phyloP scores from a whole-genome alignment of 495 filamentous ascomycete species.

The Talaromyces proteolyticus region DNA sequence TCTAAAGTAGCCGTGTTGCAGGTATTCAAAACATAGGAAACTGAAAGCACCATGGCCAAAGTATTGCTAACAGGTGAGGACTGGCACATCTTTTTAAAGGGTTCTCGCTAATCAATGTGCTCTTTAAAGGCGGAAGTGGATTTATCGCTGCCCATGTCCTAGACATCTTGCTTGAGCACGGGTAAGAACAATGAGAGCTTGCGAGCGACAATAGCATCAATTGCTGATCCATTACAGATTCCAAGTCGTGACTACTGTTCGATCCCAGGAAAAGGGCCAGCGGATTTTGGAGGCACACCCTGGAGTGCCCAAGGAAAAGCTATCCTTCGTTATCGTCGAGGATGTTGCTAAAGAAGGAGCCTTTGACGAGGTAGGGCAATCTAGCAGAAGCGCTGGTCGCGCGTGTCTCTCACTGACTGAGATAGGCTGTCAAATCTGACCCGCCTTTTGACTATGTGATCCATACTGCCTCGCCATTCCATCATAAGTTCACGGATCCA shows the following conservation, averaged over 20 bases:
- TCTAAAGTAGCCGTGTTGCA: too few species aligned
- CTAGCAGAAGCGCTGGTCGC: too few species aligned
- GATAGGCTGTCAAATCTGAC: constrained; percentile 53
- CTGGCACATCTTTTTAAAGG: background rate
- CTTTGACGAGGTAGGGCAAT: constrained; percentile 59
- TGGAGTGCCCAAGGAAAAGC: constrained; percentile 49
- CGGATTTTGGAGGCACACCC: constrained; percentile 66
- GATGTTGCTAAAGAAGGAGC: constrained; percentile 73
- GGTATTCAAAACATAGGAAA: background rate
- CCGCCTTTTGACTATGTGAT: constrained; percentile 80
- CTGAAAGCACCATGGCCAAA: constrained; percentile 27
- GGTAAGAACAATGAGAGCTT: constrained; percentile 23
- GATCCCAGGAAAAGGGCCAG: constrained; percentile 71
- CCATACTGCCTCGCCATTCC: constrained; percentile 86
- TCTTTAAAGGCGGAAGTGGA: constrained; percentile 54
- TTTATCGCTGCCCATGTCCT: constrained; percentile 79
- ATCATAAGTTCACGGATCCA: constrained; percentile 63
- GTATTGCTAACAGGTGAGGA: constrained; percentile 36
- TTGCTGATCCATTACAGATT: constrained; percentile 34
- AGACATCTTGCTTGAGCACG: constrained; percentile 62
- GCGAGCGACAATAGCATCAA: background rate
- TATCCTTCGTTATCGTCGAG: constrained; percentile 72
- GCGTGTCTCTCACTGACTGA: background rate
- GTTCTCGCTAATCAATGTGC: too few species aligned
- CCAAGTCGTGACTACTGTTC: constrained; percentile 78